Conservation (phyloP, 1,284 basidiomycete genomes). For the Bjerkandera adusta region DNA sequence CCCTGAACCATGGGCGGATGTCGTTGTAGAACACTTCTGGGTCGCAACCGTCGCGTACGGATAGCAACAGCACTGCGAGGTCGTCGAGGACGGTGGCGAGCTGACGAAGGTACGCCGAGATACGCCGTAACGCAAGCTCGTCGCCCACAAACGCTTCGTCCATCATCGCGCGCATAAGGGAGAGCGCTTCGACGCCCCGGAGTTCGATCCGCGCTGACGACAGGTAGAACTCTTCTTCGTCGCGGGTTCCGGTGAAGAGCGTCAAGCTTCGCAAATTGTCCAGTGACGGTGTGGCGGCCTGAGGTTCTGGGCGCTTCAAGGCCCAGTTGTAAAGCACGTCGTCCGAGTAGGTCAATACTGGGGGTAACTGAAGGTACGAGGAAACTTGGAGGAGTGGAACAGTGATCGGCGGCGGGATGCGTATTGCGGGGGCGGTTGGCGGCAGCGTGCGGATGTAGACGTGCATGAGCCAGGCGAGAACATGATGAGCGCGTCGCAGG, state of each 20-base stretch:
- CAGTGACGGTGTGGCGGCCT: conserved; percentile 35
- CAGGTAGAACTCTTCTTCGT: conserved; percentile 90
- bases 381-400: conserved; percentile 82
- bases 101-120: conserved; percentile 68
- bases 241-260: conserved; percentile 79
- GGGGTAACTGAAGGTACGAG: conserved; percentile 78
- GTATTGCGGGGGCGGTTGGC: conserved; percentile 43
- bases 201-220: conserved; percentile 90
- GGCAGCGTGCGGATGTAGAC: conserved; percentile 85
- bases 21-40: conserved; percentile 82
- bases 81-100: conserved; percentile 70
- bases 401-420: conserved; percentile 72
- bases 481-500: conserved; percentile 82
- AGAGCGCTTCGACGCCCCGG: conserved; percentile 82
- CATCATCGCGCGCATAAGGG: conserved; percentile 85
- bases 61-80: conserved; percentile 57
- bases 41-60: conserved; percentile 72
- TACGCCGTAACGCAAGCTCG: conserved; percentile 68
- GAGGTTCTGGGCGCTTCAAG: conserved; percentile 34
- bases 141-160: conserved; percentile 94
- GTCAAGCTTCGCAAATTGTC: conserved; percentile 64
- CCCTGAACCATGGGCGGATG: conserved; percentile 92
- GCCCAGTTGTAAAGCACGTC: conserved; percentile 93
- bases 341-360: conserved; percentile 91
- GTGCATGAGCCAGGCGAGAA: conserved; percentile 85